Conservation (phyloP, 2,329 filamentous ascomycete species). For the Ophiocordyceps camponoti-leonardi region DNA sequence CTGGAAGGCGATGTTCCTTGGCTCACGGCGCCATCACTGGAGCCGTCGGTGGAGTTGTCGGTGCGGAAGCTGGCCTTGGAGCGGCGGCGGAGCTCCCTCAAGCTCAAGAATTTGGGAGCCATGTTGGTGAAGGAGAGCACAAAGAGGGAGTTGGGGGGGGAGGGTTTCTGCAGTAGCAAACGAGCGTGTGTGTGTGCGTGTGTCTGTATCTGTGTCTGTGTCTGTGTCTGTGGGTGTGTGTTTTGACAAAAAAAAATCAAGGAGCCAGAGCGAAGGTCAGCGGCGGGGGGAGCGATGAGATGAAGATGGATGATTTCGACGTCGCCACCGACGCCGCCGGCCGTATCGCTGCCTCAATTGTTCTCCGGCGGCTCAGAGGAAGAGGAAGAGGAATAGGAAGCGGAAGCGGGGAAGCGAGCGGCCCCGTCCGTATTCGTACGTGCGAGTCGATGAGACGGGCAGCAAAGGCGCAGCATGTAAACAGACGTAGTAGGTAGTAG, state of each 20-base stretch:
- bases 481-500: background rate
- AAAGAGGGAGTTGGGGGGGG: background rate
- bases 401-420: background rate
- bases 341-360: background rate
- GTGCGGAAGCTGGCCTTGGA: conserved; percentile 60
- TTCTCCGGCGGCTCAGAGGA: background rate
- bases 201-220: background rate
- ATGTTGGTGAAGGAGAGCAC: conserved; percentile 15
- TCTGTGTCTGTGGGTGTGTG: background rate
- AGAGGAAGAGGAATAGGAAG: background rate
- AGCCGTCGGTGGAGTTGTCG: conserved; percentile 42
- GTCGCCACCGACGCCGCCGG: background rate
- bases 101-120: conserved; percentile 48
- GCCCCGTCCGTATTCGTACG: background rate
- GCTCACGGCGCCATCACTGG: conserved; percentile 39
- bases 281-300: background rate
- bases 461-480: background rate
- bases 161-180: background rate
- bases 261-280: background rate
- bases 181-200: background rate
- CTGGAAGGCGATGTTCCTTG: conserved; percentile 45
- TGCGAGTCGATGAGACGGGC: background rate
- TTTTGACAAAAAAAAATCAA: background rate
- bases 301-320: background rate
- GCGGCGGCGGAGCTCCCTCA: conserved; percentile 57